phyloP scores from a whole-genome alignment of 192 early-diverging fungal species.

The Coemansia asiatica region DNA sequence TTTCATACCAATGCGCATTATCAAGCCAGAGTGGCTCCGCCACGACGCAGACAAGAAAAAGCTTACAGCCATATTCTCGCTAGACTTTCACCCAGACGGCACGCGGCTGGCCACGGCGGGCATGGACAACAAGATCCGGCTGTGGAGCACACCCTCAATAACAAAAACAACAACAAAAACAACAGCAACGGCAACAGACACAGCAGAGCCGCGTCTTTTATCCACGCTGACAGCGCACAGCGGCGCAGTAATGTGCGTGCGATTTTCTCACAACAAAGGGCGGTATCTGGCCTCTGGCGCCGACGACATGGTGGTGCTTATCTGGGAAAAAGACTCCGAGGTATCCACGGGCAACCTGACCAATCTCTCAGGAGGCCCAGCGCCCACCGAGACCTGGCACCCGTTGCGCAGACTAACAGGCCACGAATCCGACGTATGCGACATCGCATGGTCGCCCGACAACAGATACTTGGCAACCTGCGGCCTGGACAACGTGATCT shows the following conservation, averaged over 20 bases:
- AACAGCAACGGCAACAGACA: constrained; percentile 46
- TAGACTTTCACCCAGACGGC: constrained; percentile 84
- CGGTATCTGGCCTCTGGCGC: constrained; percentile 83
- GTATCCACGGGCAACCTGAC: background rate
- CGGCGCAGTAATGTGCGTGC: constrained; percentile 85
- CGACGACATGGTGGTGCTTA: constrained; percentile 88
- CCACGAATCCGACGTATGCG: constrained; percentile 89
- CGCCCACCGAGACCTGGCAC: constrained; percentile 65
- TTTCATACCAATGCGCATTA: constrained; percentile 62
- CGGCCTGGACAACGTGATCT: constrained; percentile 78
- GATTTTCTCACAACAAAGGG: constrained; percentile 74
- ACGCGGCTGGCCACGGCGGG: constrained; percentile 82
- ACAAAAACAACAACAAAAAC: constrained; percentile 28
- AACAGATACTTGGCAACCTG: constrained; percentile 86
- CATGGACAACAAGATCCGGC: constrained; percentile 82
- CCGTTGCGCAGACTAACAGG: constrained; percentile 73
- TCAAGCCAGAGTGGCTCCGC: constrained; percentile 67
- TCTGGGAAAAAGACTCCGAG: constrained; percentile 81
- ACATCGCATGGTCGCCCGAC: constrained; percentile 89
- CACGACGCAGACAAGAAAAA: constrained; percentile 70
- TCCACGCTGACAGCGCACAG: constrained; percentile 82
- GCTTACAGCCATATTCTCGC: constrained; percentile 73
- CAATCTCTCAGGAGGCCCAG: constrained; percentile 7
- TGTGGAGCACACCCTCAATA: constrained; percentile 82
- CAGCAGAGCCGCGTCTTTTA: constrained; percentile 61